phyloP scores from a whole-genome alignment of 257 asterid genomes.

The Nicotiana knightiana region DNA sequence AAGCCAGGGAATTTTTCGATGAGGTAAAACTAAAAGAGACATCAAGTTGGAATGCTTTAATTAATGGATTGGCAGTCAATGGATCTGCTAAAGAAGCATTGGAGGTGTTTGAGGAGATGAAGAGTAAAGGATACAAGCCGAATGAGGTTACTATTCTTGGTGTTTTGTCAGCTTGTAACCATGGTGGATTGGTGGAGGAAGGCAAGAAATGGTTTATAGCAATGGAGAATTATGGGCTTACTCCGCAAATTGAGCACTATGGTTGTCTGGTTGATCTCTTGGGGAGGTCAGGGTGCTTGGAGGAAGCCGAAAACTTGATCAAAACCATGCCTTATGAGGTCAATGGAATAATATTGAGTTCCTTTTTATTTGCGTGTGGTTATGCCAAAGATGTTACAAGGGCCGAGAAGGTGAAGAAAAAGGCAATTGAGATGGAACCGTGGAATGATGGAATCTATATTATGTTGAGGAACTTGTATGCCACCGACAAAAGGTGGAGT shows the following conservation, averaged over 20 bases:
- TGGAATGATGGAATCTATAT: constrained; percentile 73
- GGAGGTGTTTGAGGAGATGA: constrained; percentile 57
- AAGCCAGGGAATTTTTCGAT: constrained; percentile 55
- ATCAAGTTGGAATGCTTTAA: constrained; percentile 86
- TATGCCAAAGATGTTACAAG: constrained; percentile 66
- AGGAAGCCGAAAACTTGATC: constrained; percentile 75
- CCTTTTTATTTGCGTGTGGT: constrained; percentile 76
- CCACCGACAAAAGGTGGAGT: constrained; percentile 79
- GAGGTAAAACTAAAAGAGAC: constrained; percentile 37
- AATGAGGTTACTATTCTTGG: constrained; percentile 77
- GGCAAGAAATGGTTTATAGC: constrained; percentile 68
- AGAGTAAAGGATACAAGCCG: constrained; percentile 41
- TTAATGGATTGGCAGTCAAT: constrained; percentile 82
- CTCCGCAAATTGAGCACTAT: constrained; percentile 67
- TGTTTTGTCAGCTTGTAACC: constrained; percentile 86
- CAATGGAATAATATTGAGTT: constrained; percentile 79
- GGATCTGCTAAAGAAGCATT: constrained; percentile 77
- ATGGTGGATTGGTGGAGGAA: constrained; percentile 87
- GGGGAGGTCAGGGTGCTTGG: constrained; percentile 80
- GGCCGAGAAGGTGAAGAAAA: constrained; percentile 65
- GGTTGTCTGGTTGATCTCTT: constrained; percentile 82
- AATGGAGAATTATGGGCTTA: constrained; percentile 47
- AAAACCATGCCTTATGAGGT: constrained; percentile 82
- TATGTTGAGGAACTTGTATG: constrained; percentile 84
- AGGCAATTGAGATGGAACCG: constrained; percentile 70